A percentile compares a stretch with the other conserved stretches of the same genome.
Conservation (phyloP, 2,329 filamentous ascomycete species). For the Zymoseptoria passerinii region DNA sequence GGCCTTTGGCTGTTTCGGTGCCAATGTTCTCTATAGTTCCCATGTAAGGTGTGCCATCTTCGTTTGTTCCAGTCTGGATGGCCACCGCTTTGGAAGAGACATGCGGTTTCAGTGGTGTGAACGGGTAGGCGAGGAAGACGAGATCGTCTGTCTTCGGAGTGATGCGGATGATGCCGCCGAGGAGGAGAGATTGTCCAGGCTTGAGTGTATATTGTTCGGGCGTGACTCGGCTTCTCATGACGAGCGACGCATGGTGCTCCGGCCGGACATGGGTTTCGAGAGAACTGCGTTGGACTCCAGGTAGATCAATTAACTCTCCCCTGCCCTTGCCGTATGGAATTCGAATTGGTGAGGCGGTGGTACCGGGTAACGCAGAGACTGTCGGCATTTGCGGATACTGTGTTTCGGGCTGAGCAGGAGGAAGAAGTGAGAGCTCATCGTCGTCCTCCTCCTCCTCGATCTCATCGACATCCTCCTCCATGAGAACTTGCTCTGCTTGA, state of each 20-base stretch:
- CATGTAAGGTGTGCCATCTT: conserved; percentile 31
- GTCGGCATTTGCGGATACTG: conserved; percentile 78
- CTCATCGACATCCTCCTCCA: conserved; percentile 1
- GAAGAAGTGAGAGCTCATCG: conserved; percentile 49
- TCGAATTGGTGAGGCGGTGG: conserved; percentile 89
- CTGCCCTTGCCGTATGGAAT: conserved; percentile 78
- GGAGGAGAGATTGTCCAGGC: conserved; percentile 67
- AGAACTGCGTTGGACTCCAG: conserved; percentile 68
- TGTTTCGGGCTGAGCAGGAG: conserved; percentile 63
- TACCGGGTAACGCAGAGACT: conserved; percentile 80
- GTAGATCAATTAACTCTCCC: conserved; percentile 88
- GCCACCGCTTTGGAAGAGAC: conserved; percentile 75
- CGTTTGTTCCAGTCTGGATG: conserved; percentile 49
- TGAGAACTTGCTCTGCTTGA: not conserved
- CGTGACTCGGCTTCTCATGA: conserved; percentile 70
- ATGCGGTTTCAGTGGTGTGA: conserved; percentile 70
- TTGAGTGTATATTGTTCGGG: conserved; percentile 68
- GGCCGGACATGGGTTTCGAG: conserved; percentile 64
- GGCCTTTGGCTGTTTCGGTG: conserved; percentile 23
- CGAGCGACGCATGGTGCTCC: conserved; percentile 56
- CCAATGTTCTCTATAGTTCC: conserved; percentile 55
- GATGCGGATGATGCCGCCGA: conserved; percentile 76
- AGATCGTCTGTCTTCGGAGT: conserved; percentile 61
- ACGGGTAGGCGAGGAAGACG: conserved; percentile 73
- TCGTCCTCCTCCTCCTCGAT: conserved; percentile 20